Evolutionary conservation across 2,329 filamentous ascomycete genomes (phyloP).

Genomic region (Aspergillus viridinutans): DNA sequence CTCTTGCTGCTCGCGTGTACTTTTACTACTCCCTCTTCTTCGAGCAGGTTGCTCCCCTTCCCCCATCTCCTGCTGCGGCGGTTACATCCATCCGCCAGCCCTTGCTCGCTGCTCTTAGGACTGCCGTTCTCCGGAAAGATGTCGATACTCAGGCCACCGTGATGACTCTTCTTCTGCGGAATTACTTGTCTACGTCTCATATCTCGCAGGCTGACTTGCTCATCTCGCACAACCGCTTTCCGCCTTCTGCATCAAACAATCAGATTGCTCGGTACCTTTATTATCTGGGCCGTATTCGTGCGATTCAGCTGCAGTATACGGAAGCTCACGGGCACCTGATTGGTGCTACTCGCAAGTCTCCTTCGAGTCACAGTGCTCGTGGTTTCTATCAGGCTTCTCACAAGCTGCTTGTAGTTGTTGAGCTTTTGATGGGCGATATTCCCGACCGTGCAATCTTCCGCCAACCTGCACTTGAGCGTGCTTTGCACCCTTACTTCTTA

Average conservation of each 20-base stretch:
- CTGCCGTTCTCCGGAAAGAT: constrained; percentile 94
- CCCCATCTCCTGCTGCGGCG: constrained; percentile 82
- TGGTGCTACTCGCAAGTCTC: constrained; percentile 90
- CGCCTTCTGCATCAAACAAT: constrained; percentile 90
- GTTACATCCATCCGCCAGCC: constrained; percentile 81
- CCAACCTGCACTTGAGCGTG: constrained; percentile 77
- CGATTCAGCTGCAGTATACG: constrained; percentile 94
- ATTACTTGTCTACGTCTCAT: constrained; percentile 93
- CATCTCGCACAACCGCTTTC: constrained; percentile 93
- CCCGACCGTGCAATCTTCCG: constrained; percentile 93
- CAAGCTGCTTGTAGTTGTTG: constrained; percentile 93
- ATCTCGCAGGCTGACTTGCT: constrained; percentile 95
- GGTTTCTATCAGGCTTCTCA: constrained; percentile 95
- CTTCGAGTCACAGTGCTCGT: constrained; percentile 79
- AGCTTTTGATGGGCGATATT: constrained; percentile 97
- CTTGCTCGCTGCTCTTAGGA: constrained; percentile 82
- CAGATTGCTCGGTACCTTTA: constrained; percentile 96
- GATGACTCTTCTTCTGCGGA: constrained; percentile 89
- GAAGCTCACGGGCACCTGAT: constrained; percentile 93
- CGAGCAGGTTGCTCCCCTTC: constrained; percentile 81
- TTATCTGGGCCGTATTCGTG: constrained; percentile 93
- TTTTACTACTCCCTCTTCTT: constrained; percentile 97
- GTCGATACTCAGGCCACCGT: constrained; percentile 95
- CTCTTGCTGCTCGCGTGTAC: constrained; percentile 90
- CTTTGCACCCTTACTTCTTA: constrained; percentile 87